Evolutionary conservation across 805 yeast genomes (phyloP).

Genomic region (Kuraishia cidri): DNA sequence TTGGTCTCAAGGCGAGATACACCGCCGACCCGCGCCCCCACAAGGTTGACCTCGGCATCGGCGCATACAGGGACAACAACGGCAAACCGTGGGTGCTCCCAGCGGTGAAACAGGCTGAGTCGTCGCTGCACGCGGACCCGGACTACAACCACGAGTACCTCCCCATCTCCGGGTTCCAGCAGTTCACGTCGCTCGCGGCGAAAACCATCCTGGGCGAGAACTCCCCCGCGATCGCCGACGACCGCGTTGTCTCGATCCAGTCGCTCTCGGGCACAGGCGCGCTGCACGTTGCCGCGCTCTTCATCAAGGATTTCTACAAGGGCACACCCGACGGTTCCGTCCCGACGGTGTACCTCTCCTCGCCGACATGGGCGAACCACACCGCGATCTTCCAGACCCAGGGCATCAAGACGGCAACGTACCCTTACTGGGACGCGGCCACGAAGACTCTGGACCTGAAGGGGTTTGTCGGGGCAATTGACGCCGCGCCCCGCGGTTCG

Average conservation of each 20-base stretch:
- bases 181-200: constrained; percentile 64
- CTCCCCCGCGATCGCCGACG: constrained; percentile 38
- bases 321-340: constrained; percentile 17
- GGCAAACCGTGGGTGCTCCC: constrained; percentile 71
- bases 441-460: constrained; percentile 64
- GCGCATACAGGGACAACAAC: constrained; percentile 63
- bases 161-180: constrained; percentile 69
- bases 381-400: constrained; percentile 65
- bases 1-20: constrained; percentile 68
- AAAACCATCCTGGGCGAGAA: constrained; percentile 62
- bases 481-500: constrained; percentile 66
- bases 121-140: constrained; percentile 45
- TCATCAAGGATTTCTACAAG: constrained; percentile 43
- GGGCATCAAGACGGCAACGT: constrained; percentile 58
- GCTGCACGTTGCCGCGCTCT: constrained; percentile 76
- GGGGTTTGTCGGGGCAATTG: constrained; percentile 57
- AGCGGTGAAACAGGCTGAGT: constrained; percentile 63
- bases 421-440: constrained; percentile 80
- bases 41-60: constrained; percentile 84
- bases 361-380: constrained; percentile 99
- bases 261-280: constrained; percentile 89
- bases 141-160: constrained; percentile 80
- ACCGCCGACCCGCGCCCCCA: constrained; percentile 43
- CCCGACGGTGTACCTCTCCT: constrained; percentile 57
- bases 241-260: constrained; percentile 56